Base-by-base conservation (phyloP, 441 rosid genomes). In the Syzygium malaccense region DNA sequence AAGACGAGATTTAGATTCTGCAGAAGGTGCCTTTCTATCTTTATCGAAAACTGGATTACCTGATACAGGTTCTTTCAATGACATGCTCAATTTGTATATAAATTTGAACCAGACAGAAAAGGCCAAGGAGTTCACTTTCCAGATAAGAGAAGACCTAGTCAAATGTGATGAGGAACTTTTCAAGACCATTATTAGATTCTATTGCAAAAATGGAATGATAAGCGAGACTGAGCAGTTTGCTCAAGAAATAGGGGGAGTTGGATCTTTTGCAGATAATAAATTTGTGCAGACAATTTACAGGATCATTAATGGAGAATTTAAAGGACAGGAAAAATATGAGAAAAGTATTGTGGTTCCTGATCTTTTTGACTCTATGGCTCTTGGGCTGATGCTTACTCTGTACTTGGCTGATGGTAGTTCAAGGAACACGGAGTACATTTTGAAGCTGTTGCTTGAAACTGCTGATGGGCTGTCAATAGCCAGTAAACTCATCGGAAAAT, bases 11-110 rank as follows among this genome's bases (percentile, higher is more conserved):
- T 89, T 97, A 88, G 93, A 89, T 86, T 90, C 92, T 89, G 99
- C 99, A 57, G 99, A 96, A 93, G 94, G 86, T 91, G 93, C 96
- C 58, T 97, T 94, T 93, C 94, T 88, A 89, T 93, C 95, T 89
- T 88, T 97, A 87, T 93, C 96, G 32, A 94, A 93, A 87, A 92
- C 95, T 86, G 98, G 97, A 90, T 92, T 90, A 90, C 96, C 98
- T 48, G 99, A 97, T 93, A 93, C 96, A 90, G 93, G 95, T 92
- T 95, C 98, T 91, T 96, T 97, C 91, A 95, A 91, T 87, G 98
- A 95, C 92, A 93, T 97, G 97, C 95, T 96, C 66, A 94, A 87
- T 90, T 91, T 96, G 92, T 96, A 94, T 89, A 32, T 91, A 54
- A 94, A 87, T 86, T 93, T 96, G 91, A 91, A 91, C 87, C 90